A percentile compares a stretch with the other conserved stretches of the same genome.
Evolutionary conservation across 805 yeast species (phyloP).

Genomic region (Candida stauntonica): DNA sequence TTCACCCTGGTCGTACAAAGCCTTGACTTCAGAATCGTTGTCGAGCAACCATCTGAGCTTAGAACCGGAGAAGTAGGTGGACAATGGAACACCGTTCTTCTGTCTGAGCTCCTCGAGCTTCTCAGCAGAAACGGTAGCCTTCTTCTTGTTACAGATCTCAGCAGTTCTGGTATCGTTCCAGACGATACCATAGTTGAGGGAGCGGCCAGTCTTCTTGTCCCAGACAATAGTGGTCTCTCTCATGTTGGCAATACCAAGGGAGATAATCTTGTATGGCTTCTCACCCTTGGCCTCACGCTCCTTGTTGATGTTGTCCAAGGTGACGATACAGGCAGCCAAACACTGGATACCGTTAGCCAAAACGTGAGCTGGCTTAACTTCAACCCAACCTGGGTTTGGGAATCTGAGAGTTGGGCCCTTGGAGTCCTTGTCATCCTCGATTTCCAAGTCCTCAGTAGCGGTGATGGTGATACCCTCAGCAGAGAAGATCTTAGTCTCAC

Average conservation of each 20-base stretch:
- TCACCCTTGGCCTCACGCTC: constrained; percentile 39
- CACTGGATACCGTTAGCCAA: constrained; percentile 79
- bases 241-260: constrained; percentile 92
- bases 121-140: constrained; percentile 47
- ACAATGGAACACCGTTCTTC: constrained; percentile 80
- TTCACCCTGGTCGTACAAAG: constrained; percentile 69
- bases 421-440: constrained; percentile 45
- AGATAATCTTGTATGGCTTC: constrained; percentile 57
- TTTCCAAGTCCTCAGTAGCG: constrained; percentile 49
- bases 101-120: constrained; percentile 53
- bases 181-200: constrained; percentile 79
- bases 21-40: constrained; percentile 61
- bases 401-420: constrained; percentile 68
- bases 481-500: constrained; percentile 55
- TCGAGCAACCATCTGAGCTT: constrained; percentile 87
- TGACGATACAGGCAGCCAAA: constrained; percentile 57
- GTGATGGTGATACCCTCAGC: constrained; percentile 72
- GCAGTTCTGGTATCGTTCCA: constrained; percentile 95
- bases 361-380: constrained; percentile 83
- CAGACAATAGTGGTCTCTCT: constrained; percentile 90
- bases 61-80: constrained; percentile 88
- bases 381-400: constrained; percentile 91
- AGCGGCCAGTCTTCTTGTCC: constrained; percentile 83
- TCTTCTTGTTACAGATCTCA: constrained; percentile 60
- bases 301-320: constrained; percentile 53